Evolutionary conservation across 2,329 filamentous ascomycete genomes (phyloP).

Genomic region (Sarocladium oryzae): DNA sequence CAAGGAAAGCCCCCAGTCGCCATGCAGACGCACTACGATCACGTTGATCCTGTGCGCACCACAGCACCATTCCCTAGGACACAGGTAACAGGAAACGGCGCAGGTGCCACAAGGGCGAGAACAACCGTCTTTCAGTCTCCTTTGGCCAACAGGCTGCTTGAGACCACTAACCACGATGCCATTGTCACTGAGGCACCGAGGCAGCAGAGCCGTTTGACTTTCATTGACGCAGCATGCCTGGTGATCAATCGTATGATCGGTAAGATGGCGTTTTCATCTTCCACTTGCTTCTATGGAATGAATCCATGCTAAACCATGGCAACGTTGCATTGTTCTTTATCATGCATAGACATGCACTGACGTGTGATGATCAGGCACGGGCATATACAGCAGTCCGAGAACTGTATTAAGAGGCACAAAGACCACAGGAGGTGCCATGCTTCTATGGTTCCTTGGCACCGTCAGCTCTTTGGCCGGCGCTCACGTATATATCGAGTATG

Average conservation of each 20-base stretch:
- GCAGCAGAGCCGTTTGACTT: conserved; percentile 28
- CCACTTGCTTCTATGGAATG: no score
- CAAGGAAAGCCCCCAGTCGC: no score
- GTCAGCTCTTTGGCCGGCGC: conserved; percentile 30
- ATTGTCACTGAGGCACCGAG: conserved; percentile 28
- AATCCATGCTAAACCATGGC: no score
- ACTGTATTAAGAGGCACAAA: conserved; percentile 26
- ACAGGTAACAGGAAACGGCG: background rate
- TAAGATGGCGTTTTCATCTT: conserved; percentile 15
- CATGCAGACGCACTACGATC: no score
- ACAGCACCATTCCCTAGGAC: background rate
- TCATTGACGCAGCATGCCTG: conserved; percentile 29
- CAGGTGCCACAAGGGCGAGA: background rate
- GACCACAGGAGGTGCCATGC: conserved; percentile 27
- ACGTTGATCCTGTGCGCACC: no score
- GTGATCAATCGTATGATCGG: conserved; percentile 32
- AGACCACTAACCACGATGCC: conserved; percentile 15
- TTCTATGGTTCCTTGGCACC: conserved; percentile 34
- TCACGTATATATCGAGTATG: conserved; percentile 38
- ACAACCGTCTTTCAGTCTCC: background rate
- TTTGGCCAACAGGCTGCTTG: background rate
- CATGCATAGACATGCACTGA: conserved; percentile 12
- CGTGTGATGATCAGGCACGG: conserved; percentile 21
- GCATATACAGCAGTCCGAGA: conserved; percentile 29
- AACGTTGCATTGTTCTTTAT: background rate